Conservation (phyloP, 1,139 yeast genomes). For the Saccharomyces hybrid region DNA sequence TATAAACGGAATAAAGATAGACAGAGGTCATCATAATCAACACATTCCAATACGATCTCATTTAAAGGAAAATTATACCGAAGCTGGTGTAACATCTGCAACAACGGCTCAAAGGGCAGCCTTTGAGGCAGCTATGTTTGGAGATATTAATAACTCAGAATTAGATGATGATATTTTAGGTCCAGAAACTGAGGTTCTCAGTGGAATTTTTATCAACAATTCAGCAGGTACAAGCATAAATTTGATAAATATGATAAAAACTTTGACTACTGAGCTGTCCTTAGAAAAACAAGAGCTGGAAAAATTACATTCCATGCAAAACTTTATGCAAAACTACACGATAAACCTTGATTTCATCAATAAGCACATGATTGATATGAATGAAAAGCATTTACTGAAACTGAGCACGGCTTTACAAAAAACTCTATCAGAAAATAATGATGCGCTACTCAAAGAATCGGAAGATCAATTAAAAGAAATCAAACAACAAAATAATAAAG, state of each 20-base stretch:
- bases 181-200: slow-evolving; percentile 44
- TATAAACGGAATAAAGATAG: slow-evolving; percentile 2
- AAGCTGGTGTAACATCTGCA: slow-evolving; percentile 9
- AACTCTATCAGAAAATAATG: slow-evolving; percentile 23
- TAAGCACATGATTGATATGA: slow-evolving; percentile 19
- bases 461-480: slow-evolving; percentile 19
- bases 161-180: slow-evolving; percentile 56
- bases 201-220: slow-evolving; percentile 59
- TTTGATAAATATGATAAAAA: slow-evolving; percentile 42
- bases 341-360: slow-evolving; percentile 21
- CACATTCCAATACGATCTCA: neutral
- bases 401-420: slow-evolving; percentile 17
- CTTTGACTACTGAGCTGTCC: slow-evolving; percentile 41
- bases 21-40: neutral
- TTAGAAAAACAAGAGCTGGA: slow-evolving; percentile 39
- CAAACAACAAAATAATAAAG: slow-evolving; percentile 21
- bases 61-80: slow-evolving; percentile 10
- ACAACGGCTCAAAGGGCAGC: slow-evolving; percentile 33
- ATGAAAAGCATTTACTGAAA: slow-evolving; percentile 19
- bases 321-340: slow-evolving; percentile 33
- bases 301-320: slow-evolving; percentile 37
- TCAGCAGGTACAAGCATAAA: slow-evolving; percentile 49
- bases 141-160: slow-evolving; percentile 55
- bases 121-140: slow-evolving; percentile 71
- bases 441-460: slow-evolving; percentile 16